Conservation (phyloP, 768 basidiomycete genomes). For the Boletus reticuloceps region DNA sequence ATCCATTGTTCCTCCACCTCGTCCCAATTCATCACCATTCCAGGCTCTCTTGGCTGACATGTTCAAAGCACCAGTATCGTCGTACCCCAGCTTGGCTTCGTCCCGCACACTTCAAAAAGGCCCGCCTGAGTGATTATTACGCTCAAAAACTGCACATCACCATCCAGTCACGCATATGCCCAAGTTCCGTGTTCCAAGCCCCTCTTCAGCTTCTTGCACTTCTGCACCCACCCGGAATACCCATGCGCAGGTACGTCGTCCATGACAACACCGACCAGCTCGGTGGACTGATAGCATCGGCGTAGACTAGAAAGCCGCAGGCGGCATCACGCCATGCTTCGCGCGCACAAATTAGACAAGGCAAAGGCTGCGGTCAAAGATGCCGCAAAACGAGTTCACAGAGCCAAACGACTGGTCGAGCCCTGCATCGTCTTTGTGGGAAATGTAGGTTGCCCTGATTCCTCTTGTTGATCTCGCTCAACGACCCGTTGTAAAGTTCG, state of each 20-base stretch:
- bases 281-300: neutral
- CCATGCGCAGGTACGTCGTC: constrained; percentile 9
- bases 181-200: constrained; percentile 17
- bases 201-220: constrained; percentile 10
- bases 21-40: constrained; percentile 6
- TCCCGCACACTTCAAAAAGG: constrained; percentile 17
- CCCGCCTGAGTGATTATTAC: neutral
- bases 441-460: constrained; percentile 45
- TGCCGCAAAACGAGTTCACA: constrained; percentile 16
- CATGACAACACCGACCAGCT: neutral
- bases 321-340: constrained; percentile 8
- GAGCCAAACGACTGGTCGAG: constrained; percentile 6
- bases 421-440: constrained; percentile 52
- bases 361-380: constrained; percentile 12
- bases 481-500: constrained; percentile 26
- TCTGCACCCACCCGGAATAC: neutral
- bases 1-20: constrained; percentile 21
- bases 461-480: neutral
- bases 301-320: constrained; percentile 7
- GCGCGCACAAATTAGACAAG: constrained; percentile 14
- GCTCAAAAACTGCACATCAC: neutral
- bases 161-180: constrained; percentile 10
- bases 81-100: neutral
- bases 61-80: constrained; percentile 12
- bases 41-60: neutral